A percentile compares a stretch with the other conserved stretches of the same genome.
Conservation (phyloP, 106 monocot genomes). For the Dendrobium chrysotoxum region DNA sequence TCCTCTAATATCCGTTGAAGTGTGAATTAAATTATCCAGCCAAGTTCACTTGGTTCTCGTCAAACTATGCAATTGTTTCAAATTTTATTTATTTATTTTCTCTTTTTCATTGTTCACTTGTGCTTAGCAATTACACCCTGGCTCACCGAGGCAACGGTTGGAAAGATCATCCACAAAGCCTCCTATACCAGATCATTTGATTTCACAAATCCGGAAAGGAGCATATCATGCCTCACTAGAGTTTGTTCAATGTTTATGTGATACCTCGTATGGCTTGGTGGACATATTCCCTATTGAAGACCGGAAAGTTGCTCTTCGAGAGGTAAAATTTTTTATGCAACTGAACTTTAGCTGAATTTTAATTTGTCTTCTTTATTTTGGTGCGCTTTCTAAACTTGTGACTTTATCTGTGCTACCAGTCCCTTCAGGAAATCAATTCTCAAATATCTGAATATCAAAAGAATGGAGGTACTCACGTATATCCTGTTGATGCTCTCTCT, state of each 20-base stretch:
- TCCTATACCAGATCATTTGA: constrained; percentile 73
- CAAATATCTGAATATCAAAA: constrained; percentile 65
- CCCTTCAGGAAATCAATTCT: constrained; percentile 79
- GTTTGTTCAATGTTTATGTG: constrained; percentile 92
- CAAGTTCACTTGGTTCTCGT: background rate
- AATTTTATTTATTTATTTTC: background rate
- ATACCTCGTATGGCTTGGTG: constrained; percentile 94
- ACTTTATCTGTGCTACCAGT: constrained; percentile 34
- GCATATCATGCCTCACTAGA: constrained; percentile 91
- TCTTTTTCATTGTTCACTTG: constrained; percentile 7
- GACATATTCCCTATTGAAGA: constrained; percentile 98
- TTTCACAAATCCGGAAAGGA: constrained; percentile 78
- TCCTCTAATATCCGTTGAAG: background rate
- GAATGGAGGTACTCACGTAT: constrained; percentile 63
- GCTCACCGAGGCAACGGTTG: constrained; percentile 56
- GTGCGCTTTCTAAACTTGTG: constrained; percentile 5
- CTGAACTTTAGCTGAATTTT: background rate
- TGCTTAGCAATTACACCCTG: constrained; percentile 56
- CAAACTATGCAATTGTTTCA: background rate
- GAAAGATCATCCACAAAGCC: constrained; percentile 74
- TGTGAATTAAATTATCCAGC: background rate
- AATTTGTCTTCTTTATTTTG: background rate
- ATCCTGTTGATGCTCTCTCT: background rate
- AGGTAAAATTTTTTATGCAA: constrained; percentile 37
- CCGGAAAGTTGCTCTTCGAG: constrained; percentile 88